Percentiles rank a stretch among this genome's conserved stretches.
phyloP scores from a whole-genome alignment of 2,329 filamentous ascomycete genomes.

The Lasiodiplodia hormozganensis region DNA sequence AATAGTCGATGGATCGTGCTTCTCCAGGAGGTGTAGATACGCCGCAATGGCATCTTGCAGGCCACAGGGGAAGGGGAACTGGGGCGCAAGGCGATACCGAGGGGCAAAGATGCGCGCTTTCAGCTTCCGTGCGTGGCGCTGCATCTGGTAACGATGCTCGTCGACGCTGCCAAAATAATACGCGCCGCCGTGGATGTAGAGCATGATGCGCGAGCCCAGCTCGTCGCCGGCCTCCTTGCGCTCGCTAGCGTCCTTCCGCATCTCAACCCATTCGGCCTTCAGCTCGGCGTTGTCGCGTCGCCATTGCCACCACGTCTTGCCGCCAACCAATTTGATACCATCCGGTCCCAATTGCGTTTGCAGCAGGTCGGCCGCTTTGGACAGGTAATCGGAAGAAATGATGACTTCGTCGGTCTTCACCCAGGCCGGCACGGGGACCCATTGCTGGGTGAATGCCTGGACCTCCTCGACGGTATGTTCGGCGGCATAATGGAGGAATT shows the following conservation, averaged over 20 bases:
- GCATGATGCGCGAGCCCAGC: conserved; percentile 76
- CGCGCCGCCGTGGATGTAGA: conserved; percentile 93
- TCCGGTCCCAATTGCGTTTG: conserved; percentile 77
- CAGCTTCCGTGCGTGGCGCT: conserved; percentile 91
- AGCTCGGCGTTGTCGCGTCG: conserved; percentile 69
- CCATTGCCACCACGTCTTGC: conserved; percentile 80
- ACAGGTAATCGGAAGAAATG: conserved; percentile 70
- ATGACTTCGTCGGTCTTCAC: conserved; percentile 75
- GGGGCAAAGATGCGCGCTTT: conserved; percentile 88
- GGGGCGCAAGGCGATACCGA: conserved; percentile 84
- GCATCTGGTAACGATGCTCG: conserved; percentile 97
- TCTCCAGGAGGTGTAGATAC: conserved; percentile 80
- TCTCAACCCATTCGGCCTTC: conserved; percentile 94
- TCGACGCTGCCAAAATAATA: conserved; percentile 97
- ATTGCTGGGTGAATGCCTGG: conserved; percentile 88
- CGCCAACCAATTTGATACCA: conserved; percentile 78
- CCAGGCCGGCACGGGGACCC: conserved; percentile 90
- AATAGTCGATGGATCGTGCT: conserved; percentile 81
- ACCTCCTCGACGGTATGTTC: conserved; percentile 92
- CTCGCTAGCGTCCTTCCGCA: conserved; percentile 80
- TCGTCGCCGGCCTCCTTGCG: conserved; percentile 66
- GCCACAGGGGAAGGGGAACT: conserved; percentile 95
- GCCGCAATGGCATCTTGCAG: conserved; percentile 88
- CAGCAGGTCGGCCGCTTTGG: conserved; percentile 68
- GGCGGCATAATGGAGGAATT: conserved; percentile 84